Percentiles rank a stretch among this genome's conserved stretches.
These are phyloP conservation scores for Jackrogersella minutella DNA, from an alignment of 495 filamentous ascomycete species.

Conservation along the genomic window DNA sequence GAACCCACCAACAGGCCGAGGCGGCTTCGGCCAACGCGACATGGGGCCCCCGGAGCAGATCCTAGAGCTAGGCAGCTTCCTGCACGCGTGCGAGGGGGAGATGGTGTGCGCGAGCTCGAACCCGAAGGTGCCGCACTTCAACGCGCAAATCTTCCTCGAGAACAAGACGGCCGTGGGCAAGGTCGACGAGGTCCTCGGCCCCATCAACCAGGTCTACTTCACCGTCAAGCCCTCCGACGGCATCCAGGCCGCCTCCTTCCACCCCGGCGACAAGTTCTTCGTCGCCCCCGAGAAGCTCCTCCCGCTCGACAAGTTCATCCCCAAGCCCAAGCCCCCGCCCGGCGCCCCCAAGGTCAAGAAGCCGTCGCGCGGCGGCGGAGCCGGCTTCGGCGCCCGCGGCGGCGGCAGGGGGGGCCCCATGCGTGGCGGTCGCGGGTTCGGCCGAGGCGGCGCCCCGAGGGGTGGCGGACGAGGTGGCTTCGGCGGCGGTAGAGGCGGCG, in stretches of 20 bases:
- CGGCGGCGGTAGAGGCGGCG: conserved; percentile 37
- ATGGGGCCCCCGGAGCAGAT: conserved; percentile 62
- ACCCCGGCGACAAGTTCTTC: conserved; percentile 94
- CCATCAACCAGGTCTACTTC: conserved; percentile 97
- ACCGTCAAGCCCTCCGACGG: conserved; percentile 95
- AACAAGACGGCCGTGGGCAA: conserved; percentile 95
- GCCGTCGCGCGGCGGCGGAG: conserved; percentile 57
- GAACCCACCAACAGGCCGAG: conserved; percentile 51
- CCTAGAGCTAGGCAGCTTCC: conserved; percentile 86
- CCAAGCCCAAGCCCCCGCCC: conserved; percentile 87
- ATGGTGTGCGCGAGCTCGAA: conserved; percentile 94
- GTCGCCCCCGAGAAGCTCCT: conserved; percentile 94
- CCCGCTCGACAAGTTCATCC: conserved; percentile 93
- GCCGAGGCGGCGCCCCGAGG: conserved; percentile 34
- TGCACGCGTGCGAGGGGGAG: conserved; percentile 95
- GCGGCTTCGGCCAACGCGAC: conserved; percentile 62
- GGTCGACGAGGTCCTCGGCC: conserved; percentile 93
- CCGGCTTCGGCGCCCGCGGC: conserved; percentile 40
- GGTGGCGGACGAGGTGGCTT: conserved; percentile 38
- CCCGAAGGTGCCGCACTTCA: conserved; percentile 97
- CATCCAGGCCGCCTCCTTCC: conserved; percentile 94
- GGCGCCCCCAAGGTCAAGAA: conserved; percentile 66
- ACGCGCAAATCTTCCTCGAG: conserved; percentile 97
- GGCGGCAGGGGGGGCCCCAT: conserved; percentile 55
- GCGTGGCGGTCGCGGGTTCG: conserved; percentile 38